A percentile compares a stretch with the other conserved stretches of the same genome.
Conservation (phyloP, 352 stramenopile genomes). For the Elongisporangium anandrum region DNA sequence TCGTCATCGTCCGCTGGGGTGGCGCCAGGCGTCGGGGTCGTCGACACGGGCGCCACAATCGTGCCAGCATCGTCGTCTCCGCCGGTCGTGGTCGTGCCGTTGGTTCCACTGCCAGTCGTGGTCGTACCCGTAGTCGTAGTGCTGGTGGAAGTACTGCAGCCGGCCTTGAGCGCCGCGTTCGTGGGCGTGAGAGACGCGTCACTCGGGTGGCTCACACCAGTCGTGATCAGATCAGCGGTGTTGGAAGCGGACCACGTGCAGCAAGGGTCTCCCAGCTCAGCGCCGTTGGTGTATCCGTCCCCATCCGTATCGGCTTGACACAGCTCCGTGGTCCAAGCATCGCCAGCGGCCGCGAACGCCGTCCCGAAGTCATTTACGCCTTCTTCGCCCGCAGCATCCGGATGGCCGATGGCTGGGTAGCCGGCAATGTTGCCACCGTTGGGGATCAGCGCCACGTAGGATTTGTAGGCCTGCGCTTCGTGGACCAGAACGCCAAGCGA, state of each 20-base stretch:
- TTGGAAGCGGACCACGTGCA: slow-evolving; percentile 63
- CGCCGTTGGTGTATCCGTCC: slow-evolving; percentile 83
- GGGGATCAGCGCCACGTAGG: slow-evolving; percentile 43
- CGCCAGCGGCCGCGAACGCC: slow-evolving; percentile 43
- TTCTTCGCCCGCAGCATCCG: slow-evolving; percentile 31
- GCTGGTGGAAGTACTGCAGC: slow-evolving; percentile 22
- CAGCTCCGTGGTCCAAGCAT: slow-evolving; percentile 41
- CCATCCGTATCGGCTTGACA: slow-evolving; percentile 71
- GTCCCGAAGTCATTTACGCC: slow-evolving; percentile 59
- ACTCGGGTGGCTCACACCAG: slow-evolving; percentile 56
- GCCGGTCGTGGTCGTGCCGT: not conserved
- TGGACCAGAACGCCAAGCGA: not conserved
- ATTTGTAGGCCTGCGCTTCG: slow-evolving; percentile 23
- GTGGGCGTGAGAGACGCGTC: slow-evolving; percentile 52
- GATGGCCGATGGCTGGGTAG: slow-evolving; percentile 47
- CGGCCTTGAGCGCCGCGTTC: slow-evolving; percentile 38
- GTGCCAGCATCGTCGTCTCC: slow-evolving; percentile 16
- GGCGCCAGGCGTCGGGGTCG: slow-evolving; percentile 9
- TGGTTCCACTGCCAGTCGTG: slow-evolving; percentile 5
- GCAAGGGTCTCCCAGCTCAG: slow-evolving; percentile 82
- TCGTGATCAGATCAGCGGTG: slow-evolving; percentile 38
- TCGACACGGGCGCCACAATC: slow-evolving; percentile 28
- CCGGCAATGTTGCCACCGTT: slow-evolving; percentile 52
- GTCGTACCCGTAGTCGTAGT: slow-evolving; percentile 19
- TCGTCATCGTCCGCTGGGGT: slow-evolving; percentile 51